A percentile compares a stretch with the other conserved stretches of the same genome.
Evolutionary conservation across 1,139 yeast genomes (phyloP).

Genomic region (Taiozyma sp.): DNA sequence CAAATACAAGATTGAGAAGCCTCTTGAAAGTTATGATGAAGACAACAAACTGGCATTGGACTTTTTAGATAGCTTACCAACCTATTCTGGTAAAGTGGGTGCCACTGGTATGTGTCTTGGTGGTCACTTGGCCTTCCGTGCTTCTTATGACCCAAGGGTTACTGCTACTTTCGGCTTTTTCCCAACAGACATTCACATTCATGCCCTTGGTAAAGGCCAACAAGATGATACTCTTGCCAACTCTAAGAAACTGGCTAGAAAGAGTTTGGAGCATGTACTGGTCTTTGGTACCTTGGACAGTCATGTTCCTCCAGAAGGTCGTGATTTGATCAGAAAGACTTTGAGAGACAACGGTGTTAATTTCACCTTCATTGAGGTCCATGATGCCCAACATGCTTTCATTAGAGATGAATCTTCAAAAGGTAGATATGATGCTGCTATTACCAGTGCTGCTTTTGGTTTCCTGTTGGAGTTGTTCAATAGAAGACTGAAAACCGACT

Average conservation of each 20-base stretch:
- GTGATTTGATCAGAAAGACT: conserved; percentile 64
- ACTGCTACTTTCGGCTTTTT: conserved; percentile 70
- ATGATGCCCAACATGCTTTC: conserved; percentile 81
- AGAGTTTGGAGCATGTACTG: conserved; percentile 48
- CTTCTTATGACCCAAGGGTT: conserved; percentile 61
- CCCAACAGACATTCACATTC: conserved; percentile 72
- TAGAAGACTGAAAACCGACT: conserved; percentile 59
- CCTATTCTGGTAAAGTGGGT: conserved; percentile 71
- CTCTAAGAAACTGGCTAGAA: conserved; percentile 44
- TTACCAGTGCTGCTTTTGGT: conserved; percentile 61
- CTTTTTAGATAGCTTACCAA: conserved; percentile 48
- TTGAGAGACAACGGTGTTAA: conserved; percentile 54
- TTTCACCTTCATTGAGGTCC: conserved; percentile 67
- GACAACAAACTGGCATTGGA: conserved; percentile 63
- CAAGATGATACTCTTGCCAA: conserved; percentile 62
- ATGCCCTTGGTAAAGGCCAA: conserved; percentile 44
- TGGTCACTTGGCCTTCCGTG: conserved; percentile 75
- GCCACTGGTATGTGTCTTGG: conserved; percentile 89
- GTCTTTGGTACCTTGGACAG: conserved; percentile 77
- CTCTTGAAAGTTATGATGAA: conserved; percentile 69
- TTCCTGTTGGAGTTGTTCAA: conserved; percentile 68
- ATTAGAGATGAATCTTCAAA: conserved; percentile 74
- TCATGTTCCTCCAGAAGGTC: conserved; percentile 75
- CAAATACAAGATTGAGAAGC: conserved; percentile 58
- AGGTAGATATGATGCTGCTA: conserved; percentile 75